Evolutionary conservation across 164 flowering plant genomes (phyloP).

Genomic region (Sedum album): DNA sequence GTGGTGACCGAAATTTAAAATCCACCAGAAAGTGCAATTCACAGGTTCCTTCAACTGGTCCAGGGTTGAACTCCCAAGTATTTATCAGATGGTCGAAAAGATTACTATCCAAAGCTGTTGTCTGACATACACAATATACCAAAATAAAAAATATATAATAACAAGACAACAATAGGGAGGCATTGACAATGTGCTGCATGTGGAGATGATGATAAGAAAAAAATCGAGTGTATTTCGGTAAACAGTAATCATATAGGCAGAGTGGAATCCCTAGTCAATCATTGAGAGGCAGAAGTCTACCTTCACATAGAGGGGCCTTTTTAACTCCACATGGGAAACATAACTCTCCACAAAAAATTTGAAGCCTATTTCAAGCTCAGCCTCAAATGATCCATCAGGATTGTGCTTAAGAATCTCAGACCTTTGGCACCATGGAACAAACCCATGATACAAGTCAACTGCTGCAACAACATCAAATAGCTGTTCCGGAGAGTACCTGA

Average conservation of each 20-base stretch:
- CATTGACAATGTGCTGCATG: background rate
- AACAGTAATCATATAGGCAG: background rate
- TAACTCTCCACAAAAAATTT: conserved; percentile 92
- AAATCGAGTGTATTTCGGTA: no score
- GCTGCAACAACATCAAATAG: conserved; percentile 92
- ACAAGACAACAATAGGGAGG: background rate
- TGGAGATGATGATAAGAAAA: background rate
- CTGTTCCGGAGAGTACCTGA: conserved; percentile 90
- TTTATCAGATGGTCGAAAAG: conserved; percentile 93
- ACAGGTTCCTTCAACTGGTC: conserved; percentile 80
- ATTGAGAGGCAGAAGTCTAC: conserved; percentile 19
- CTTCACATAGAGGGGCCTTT: conserved; percentile 57
- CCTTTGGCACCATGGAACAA: conserved; percentile 94
- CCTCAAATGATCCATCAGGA: conserved; percentile 93
- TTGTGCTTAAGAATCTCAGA: conserved; percentile 48
- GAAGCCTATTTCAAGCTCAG: conserved; percentile 91
- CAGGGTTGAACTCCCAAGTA: conserved; percentile 85
- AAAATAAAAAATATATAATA: background rate
- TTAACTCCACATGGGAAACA: conserved; percentile 73
- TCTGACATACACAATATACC: conserved; percentile 31
- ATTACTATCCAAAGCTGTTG: conserved; percentile 58
- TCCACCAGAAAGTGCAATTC: conserved; percentile 78
- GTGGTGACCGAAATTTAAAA: conserved; percentile 87
- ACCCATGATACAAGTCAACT: conserved; percentile 88
- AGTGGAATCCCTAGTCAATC: background rate